Evolutionary conservation across 805 yeast genomes (phyloP).

Genomic region (Komagataella kurtzmanii): DNA sequence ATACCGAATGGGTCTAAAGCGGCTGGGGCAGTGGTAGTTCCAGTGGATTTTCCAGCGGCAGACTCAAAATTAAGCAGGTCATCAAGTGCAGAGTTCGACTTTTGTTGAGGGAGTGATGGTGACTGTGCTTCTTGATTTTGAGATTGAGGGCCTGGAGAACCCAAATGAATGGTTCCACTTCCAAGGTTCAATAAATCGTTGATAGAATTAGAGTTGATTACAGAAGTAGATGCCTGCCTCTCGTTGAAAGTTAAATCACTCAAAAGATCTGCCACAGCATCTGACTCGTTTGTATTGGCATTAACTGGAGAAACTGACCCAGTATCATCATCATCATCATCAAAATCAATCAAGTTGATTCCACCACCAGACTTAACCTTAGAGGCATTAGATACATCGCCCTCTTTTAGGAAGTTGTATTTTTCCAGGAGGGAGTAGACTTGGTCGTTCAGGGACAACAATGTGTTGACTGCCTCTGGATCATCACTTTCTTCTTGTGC

Average conservation of each 20-base stretch:
- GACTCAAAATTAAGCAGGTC: not conserved
- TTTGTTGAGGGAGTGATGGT: not conserved
- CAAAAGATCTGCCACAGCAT: conserved; percentile 51
- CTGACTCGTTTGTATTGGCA: conserved; percentile 16
- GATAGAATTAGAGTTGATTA: conserved; percentile 8
- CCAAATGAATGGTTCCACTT: conserved; percentile 4
- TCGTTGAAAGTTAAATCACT: conserved; percentile 38
- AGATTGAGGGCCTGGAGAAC: conserved; percentile 4
- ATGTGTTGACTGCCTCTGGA: conserved; percentile 46
- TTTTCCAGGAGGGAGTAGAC: conserved; percentile 59
- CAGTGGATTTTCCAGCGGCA: not conserved
- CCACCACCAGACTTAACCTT: conserved; percentile 23
- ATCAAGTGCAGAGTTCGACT: not conserved
- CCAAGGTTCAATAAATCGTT: conserved; percentile 2
- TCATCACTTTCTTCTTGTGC: conserved; percentile 68
- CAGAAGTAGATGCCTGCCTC: conserved; percentile 21
- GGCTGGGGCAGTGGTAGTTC: conserved; percentile 1
- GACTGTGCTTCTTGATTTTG: conserved; percentile 2
- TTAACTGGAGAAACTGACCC: conserved; percentile 7
- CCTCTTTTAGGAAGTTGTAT: conserved; percentile 50
- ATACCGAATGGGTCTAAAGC: conserved; percentile 20
- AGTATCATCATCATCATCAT: conserved; percentile 34
- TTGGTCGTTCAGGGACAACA: conserved; percentile 61
- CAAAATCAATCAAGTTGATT: conserved; percentile 64
- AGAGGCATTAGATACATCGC: conserved; percentile 42